Evolutionary conservation across 1,284 basidiomycete genomes (phyloP), one percentile per base, ranked within the genome.

Genomic region (Cryptococcus hybrid): DNA sequence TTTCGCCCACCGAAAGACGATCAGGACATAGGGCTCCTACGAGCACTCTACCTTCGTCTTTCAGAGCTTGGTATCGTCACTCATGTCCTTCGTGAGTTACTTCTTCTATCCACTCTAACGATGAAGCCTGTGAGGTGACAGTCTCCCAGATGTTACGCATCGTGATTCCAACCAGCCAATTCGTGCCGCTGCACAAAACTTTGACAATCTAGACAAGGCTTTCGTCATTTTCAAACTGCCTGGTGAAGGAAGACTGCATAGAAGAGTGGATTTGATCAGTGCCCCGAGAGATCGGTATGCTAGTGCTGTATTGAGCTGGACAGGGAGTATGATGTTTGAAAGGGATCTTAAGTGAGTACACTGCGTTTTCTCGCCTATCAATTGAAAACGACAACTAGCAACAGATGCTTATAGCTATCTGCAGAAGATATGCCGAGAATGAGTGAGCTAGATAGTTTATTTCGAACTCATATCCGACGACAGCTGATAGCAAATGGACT

Each of bases 321-420:
- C 67, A 7, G 77, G 77, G 3, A 77, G 75, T 58, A 78, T 77
- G 77, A 78, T 78, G 71, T 78, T 77, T 62, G 77, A 78, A 67
- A 60, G 77, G 35, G 77, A 78, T 62, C 56, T 78, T n/a, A 69
- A 66, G 71, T 68, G 57, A 30, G 30, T 30, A 30, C 18, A 30
- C 15, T 38, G 44, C 9, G 7, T 30, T 47, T 30, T 47, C 46
- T 15, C n/a, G n/a, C 18, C 38, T 54, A 9, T 49, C 44, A 36
- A 24, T 24, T 12, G 30, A 38, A 5, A 51, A 9, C 18, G n/a
- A 6, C 13, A 40, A 24, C 18, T 7, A 37, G 30, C 30, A 30
- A 50, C 34, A 55, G 13, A 40, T 42, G 36, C 13, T 46, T 34
- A 30, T n/a, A 9, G 39, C 11, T 51, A 7, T 46, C 13, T 24